Evolutionary conservation across 371 early-diverging fungal genomes (phyloP), one percentile per base, ranked within the genome.

Genomic region (Mortierella sp.): DNA sequence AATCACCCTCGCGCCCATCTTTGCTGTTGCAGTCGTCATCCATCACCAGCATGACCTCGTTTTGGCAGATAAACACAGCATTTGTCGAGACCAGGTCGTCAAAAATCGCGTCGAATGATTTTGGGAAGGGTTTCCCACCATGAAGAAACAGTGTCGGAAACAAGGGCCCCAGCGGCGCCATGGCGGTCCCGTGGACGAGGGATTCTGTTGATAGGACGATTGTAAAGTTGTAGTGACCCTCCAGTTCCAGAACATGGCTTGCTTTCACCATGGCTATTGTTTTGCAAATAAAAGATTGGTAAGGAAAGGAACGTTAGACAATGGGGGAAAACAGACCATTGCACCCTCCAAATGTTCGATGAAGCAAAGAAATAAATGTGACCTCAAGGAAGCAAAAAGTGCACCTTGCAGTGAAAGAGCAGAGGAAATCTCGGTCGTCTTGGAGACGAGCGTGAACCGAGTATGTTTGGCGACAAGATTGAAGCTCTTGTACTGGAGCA

Each of bases 401-500:
- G 11, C 34, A 34, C 61, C 21, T 61, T 61, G 61, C 4, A 61
- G 34, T 19, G 37, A 61, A 37, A 61, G 34, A 10, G 37, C 61
- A 16, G 61, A 61, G 19, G 37, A 5, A 21, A 19, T 6, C 19
- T 61, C 61, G 61, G 16, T 61, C 8, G 19, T 34, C 61, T 61
- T 61, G 34, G 61, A 61, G 37, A 61, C 37, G 19, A 34, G 61
- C 5, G 61, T 61, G 37, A 61, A 34, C 3, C 8, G 34, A 3
- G 61, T 61, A 19, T 21, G 31, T 37, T 61, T 61, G 61, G 37
- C 61, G 19, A 61, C 61, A 37, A 61, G 31, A 14, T 37, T 21
- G 21, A 61, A 34, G 19, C 61, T 61, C 31, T 61, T 61, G 37
- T 61, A 61, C 61, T 61, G 61, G 14, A 37, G 31, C 61, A 61